Percentiles rank a stretch among this genome's conserved stretches.
Evolutionary conservation across 75 land plant species (phyloP).

Genomic region (Picea sitchensis): DNA sequence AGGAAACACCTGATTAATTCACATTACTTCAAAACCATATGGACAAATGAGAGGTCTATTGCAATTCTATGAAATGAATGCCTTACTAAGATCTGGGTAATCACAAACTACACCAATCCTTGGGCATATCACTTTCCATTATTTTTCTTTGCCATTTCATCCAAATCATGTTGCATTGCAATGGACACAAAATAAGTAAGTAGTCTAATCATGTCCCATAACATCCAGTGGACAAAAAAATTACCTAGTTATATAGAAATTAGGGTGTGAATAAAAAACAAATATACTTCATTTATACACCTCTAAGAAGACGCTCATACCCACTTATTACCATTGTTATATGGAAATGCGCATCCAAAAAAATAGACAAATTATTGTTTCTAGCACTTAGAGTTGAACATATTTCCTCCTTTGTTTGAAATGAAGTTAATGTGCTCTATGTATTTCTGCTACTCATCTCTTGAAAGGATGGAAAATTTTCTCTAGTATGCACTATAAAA

Average conservation of each 20-base stretch:
- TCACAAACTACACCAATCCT: conserved; percentile 51
- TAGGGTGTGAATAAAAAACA: neutral
- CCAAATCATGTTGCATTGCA: conserved; percentile 67
- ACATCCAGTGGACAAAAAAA: too few relatives aligned
- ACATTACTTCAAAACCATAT: too few relatives aligned
- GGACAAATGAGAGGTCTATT: too few relatives aligned
- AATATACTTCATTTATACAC: neutral
- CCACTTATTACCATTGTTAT: too few relatives aligned
- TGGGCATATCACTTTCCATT: conserved; percentile 89
- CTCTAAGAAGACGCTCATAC: too few relatives aligned
- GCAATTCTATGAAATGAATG: too few relatives aligned
- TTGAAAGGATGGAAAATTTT: neutral
- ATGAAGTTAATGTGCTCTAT: too few relatives aligned
- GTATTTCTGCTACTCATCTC: neutral
- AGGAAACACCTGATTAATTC: too few relatives aligned
- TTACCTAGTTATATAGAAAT: too few relatives aligned
- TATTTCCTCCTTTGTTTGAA: neutral
- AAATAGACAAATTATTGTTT: neutral
- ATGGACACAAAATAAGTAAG: neutral
- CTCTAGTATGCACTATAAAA: neutral
- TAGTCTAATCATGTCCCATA: neutral
- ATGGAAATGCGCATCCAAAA: too few relatives aligned
- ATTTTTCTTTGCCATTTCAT: conserved; percentile 84
- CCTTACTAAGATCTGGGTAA: too few relatives aligned
- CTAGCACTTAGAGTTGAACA: neutral